Conservation (phyloP, 108 stramenopile species). For the Cyclotella cryptica region DNA sequence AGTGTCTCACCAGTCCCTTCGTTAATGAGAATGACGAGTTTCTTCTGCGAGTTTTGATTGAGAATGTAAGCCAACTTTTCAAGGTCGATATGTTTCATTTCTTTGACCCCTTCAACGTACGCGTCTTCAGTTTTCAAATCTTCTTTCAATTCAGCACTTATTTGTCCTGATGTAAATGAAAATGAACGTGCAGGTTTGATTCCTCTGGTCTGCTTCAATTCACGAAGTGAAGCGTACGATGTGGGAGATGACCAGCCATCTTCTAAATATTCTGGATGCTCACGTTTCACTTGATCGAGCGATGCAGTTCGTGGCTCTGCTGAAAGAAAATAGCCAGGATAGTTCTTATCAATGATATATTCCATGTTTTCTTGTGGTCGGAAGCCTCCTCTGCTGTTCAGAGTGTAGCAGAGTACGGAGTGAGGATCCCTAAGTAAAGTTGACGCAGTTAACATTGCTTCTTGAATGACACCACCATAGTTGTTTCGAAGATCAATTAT, state of each 20-base stretch:
- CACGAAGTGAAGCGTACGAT: constrained; percentile 74
- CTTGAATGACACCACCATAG: constrained; percentile 87
- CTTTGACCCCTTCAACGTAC: not conserved
- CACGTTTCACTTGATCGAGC: constrained; percentile 66
- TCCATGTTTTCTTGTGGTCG: constrained; percentile 84
- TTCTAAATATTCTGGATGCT: constrained; percentile 71
- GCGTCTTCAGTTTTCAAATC: not conserved
- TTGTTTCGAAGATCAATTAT: constrained; percentile 86
- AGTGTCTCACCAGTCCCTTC: constrained; percentile 73
- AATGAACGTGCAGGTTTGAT: constrained; percentile 50
- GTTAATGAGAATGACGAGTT: constrained; percentile 80
- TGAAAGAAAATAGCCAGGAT: constrained; percentile 84
- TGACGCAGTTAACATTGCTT: constrained; percentile 87
- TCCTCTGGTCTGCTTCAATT: constrained; percentile 70
- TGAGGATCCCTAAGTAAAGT: constrained; percentile 79
- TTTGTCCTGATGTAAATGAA: not conserved
- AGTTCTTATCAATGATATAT: constrained; percentile 74
- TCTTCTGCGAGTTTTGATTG: constrained; percentile 57
- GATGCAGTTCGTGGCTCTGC: constrained; percentile 56
- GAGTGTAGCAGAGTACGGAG: constrained; percentile 76
- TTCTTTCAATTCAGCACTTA: not conserved
- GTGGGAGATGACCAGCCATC: constrained; percentile 73
- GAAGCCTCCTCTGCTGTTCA: constrained; percentile 82
- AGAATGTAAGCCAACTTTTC: constrained; percentile 32
- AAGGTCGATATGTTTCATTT: constrained; percentile 22